Percentiles rank a stretch among this genome's conserved stretches.
Evolutionary conservation across 768 basidiomycete species (phyloP).

Genomic region (Boletus insuetus): DNA sequence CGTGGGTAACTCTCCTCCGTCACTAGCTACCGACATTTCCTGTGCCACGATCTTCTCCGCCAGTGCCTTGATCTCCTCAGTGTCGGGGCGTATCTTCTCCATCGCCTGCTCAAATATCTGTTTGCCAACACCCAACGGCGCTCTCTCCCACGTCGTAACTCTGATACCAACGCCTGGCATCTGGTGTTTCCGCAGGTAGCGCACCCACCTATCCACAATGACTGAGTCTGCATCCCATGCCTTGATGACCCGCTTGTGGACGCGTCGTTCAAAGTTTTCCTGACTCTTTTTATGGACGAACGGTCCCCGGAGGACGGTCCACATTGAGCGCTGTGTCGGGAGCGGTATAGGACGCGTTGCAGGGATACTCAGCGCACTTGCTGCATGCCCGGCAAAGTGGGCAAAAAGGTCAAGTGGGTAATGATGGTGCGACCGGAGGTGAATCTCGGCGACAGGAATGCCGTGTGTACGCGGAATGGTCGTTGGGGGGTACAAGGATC

Average conservation of each 20-base stretch:
- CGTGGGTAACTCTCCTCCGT: neutral
- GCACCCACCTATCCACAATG: conserved; percentile 76
- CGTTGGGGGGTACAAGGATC: conserved; percentile 51
- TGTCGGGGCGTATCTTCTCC: conserved; percentile 32
- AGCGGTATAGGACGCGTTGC: conserved; percentile 60
- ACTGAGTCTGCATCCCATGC: conserved; percentile 85
- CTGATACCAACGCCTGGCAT: conserved; percentile 88
- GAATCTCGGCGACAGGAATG: conserved; percentile 78
- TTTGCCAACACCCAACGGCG: conserved; percentile 50
- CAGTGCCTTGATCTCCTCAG: conserved; percentile 38
- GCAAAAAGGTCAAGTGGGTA: conserved; percentile 72
- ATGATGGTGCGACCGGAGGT: conserved; percentile 75
- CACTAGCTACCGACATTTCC: conserved; percentile 18
- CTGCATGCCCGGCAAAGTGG: conserved; percentile 82
- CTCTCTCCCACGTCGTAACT: conserved; percentile 72
- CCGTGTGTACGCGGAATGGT: conserved; percentile 60
- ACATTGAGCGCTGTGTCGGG: conserved; percentile 72
- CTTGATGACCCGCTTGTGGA: conserved; percentile 84
- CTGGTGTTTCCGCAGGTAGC: conserved; percentile 72
- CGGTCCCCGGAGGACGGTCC: conserved; percentile 83
- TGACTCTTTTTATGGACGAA: conserved; percentile 93
- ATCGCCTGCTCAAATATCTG: conserved; percentile 37
- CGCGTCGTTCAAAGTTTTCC: conserved; percentile 89
- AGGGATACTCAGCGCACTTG: conserved; percentile 81
- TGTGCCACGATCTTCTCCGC: conserved; percentile 42